phyloP scores from a whole-genome alignment of 1,139 yeast genomes.

The Blastobotrys petasosporus region DNA sequence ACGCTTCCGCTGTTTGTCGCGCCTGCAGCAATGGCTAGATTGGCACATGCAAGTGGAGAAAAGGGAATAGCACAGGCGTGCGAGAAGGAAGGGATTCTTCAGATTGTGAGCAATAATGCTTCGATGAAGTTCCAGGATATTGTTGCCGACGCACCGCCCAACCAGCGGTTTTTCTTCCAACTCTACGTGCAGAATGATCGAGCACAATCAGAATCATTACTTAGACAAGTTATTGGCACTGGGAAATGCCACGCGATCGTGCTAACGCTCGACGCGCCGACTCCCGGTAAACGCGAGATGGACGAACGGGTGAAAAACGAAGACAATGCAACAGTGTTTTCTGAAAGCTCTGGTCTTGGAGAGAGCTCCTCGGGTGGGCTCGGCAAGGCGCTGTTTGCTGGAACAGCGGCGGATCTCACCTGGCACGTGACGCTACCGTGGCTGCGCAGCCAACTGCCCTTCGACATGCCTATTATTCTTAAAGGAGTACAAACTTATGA shows the following conservation, averaged over 20 bases:
- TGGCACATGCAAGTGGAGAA: constrained; percentile 71
- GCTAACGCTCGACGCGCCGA: constrained; percentile 79
- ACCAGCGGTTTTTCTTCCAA: constrained; percentile 69
- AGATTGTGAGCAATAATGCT: constrained; percentile 78
- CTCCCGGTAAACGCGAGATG: constrained; percentile 69
- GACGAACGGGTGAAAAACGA: constrained; percentile 43
- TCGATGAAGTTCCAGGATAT: constrained; percentile 72
- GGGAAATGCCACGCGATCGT: constrained; percentile 57
- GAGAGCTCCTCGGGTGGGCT: constrained; percentile 17
- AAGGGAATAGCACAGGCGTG: constrained; percentile 69
- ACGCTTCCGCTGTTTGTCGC: constrained; percentile 68
- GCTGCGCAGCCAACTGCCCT: constrained; percentile 38
- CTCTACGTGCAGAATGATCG: constrained; percentile 65
- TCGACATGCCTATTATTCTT: constrained; percentile 34
- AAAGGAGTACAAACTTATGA: constrained; percentile 50
- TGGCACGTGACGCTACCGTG: constrained; percentile 42
- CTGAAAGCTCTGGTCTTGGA: constrained; percentile 27
- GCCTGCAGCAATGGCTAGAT: constrained; percentile 75
- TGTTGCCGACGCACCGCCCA: constrained; percentile 37
- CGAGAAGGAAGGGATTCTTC: constrained; percentile 59
- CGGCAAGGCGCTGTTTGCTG: constrained; percentile 44
- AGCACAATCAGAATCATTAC: constrained; percentile 45
- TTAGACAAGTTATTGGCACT: constrained; percentile 44
- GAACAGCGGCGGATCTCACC: constrained; percentile 45
- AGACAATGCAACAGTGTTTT: constrained; percentile 39